These are phyloP conservation scores for Thalassiosira allenii DNA, from an alignment of 352 stramenopile genomes.

Conservation along the genomic window DNA sequence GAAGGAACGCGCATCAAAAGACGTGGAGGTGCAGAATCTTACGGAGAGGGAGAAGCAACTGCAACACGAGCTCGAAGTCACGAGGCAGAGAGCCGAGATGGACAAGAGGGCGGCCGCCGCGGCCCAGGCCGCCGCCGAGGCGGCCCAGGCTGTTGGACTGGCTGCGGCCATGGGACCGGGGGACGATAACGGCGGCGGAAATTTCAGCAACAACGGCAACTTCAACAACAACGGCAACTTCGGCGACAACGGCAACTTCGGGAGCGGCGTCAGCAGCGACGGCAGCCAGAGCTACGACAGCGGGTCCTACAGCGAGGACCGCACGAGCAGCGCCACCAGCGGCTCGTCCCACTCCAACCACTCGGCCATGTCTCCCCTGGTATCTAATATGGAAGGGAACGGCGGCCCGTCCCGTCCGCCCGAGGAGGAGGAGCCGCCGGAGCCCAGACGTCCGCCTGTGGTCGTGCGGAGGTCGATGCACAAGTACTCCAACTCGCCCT, in stretches of 20 bases:
- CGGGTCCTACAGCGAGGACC: not conserved
- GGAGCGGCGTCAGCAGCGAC: too few relatives aligned
- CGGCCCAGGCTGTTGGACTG: not conserved
- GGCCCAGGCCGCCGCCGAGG: constrained; percentile 2
- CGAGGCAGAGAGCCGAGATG: constrained; percentile 34
- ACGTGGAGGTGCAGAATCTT: constrained; percentile 42
- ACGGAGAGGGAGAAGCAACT: constrained; percentile 47
- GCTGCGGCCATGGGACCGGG: not conserved
- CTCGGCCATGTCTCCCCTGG: constrained; percentile 9
- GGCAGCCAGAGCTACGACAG: not conserved
- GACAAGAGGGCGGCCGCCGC: constrained; percentile 24
- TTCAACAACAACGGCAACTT: too few relatives aligned
- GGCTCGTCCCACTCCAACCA: too few relatives aligned
- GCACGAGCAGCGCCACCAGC: too few relatives aligned
- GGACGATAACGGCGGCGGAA: not conserved
- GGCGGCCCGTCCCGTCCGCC: not conserved
- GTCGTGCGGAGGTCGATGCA: constrained; percentile 35
- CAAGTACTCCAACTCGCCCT: constrained; percentile 34
- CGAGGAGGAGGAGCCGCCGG: not conserved
- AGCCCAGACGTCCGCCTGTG: constrained; percentile 34
- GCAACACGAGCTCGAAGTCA: constrained; percentile 52
- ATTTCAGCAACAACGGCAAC: not conserved
- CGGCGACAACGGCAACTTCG: too few relatives aligned
- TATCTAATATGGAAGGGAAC: not conserved
- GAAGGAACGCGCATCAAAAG: constrained; percentile 31